These are phyloP conservation scores for Aspergillus luchuensis DNA, from an alignment of 2,329 filamentous ascomycete genomes.

Conservation along the genomic window DNA sequence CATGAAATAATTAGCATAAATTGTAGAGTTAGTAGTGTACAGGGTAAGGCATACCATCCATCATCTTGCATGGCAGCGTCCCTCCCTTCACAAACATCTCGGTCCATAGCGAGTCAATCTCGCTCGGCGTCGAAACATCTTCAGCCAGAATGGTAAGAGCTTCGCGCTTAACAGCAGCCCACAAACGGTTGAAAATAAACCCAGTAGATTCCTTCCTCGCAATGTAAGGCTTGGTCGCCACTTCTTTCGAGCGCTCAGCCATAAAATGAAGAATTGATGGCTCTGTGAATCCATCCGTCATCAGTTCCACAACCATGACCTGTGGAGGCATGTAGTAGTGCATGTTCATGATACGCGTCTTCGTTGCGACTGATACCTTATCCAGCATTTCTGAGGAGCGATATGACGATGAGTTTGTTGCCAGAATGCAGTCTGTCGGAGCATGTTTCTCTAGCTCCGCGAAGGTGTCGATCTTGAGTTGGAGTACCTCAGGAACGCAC, in stretches of 20 bases:
- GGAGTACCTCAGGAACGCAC: conserved; percentile 54
- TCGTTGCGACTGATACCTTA: conserved; percentile 43
- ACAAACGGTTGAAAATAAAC: conserved; percentile 59
- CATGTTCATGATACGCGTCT: conserved; percentile 50
- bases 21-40: background rate
- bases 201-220: conserved; percentile 54
- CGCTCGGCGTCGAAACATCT: conserved; percentile 51
- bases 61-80: conserved; percentile 43
- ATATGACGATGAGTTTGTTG: conserved; percentile 57
- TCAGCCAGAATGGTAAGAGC: conserved; percentile 53
- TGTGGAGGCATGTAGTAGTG: conserved; percentile 56
- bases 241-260: conserved; percentile 42
- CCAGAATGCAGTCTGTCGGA: conserved; percentile 52
- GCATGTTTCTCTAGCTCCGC: conserved; percentile 48
- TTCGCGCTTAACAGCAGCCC: conserved; percentile 60
- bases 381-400: conserved; percentile 51
- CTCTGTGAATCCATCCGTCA: conserved; percentile 51
- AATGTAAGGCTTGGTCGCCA: conserved; percentile 46
- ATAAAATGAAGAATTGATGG: conserved; percentile 53
- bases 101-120: conserved; percentile 53
- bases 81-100: conserved; percentile 41
- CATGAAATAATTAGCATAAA: no score
- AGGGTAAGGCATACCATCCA: conserved; percentile 40
- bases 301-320: conserved; percentile 54
- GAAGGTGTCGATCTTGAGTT: conserved; percentile 53